Conservation (phyloP, 2,329 filamentous ascomycete genomes). For the Trichophyton simii region DNA sequence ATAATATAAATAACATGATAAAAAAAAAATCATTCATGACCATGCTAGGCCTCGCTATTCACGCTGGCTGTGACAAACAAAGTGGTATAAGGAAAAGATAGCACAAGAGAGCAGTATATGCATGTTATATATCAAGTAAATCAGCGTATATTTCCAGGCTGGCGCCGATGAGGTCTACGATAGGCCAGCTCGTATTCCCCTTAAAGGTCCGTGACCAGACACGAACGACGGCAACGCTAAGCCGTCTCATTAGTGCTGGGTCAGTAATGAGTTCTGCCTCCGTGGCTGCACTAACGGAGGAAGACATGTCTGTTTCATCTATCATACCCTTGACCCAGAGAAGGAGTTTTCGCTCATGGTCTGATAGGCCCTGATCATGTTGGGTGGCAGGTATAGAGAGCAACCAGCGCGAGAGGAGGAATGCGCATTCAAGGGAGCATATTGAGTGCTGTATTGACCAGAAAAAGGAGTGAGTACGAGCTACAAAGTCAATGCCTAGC, state of each 20-base stretch:
- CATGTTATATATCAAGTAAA: slow-evolving; percentile 24
- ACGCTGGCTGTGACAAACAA: background rate
- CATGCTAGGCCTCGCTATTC: background rate
- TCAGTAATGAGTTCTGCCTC: slow-evolving; percentile 34
- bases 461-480: slow-evolving; percentile 41
- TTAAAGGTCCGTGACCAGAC: slow-evolving; percentile 37
- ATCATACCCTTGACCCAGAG: slow-evolving; percentile 39
- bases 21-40: background rate
- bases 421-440: slow-evolving; percentile 43
- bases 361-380: slow-evolving; percentile 32
- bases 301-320: slow-evolving; percentile 38
- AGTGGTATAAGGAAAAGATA: too few relatives aligned
- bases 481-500: slow-evolving; percentile 42
- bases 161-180: slow-evolving; percentile 35
- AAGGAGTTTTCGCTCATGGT: slow-evolving; percentile 36
- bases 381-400: slow-evolving; percentile 34
- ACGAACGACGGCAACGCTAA: slow-evolving; percentile 38
- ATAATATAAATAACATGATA: background rate
- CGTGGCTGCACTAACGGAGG: slow-evolving; percentile 26
- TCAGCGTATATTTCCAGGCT: slow-evolving; percentile 37
- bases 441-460: slow-evolving; percentile 46
- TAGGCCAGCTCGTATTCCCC: slow-evolving; percentile 38
- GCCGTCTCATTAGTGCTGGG: slow-evolving; percentile 31
- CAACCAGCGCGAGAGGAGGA: slow-evolving; percentile 36
- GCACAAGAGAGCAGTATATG: background rate